Base-by-base conservation (phyloP, 1,139 yeast species). In the Saccharomyces hybrid region DNA sequence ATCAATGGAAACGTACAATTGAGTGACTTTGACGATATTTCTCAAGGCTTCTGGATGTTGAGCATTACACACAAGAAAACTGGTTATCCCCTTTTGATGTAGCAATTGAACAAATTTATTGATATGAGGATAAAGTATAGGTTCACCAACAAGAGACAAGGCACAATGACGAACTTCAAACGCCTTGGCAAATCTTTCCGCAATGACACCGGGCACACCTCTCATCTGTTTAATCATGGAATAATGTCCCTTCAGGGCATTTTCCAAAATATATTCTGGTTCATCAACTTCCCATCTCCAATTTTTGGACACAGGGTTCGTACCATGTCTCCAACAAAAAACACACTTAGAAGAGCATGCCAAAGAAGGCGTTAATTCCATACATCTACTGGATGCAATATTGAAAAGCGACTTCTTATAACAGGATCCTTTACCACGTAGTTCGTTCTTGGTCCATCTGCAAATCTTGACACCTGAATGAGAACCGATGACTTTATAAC, bases 201-300 rank as follows among this genome's bases (percentile, higher is more conserved):
- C 86, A 60, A 86, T 88, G 53, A 91, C 88, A 42, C 97, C 97
- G 0, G 97, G 97, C 48, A 91, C 95, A 57, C 97, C 97, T 68
- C 95, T 78, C 91, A 90, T 82, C 72, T 89, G 96, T 71, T 90
- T 91, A 64, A 90, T 90, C 68, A 90, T 90, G 58, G 87, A 83
- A 70, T 90, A 90, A 69, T 90, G 97, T 3, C 96, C 97, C 61
- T 80, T 83, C 52, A 90, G 73, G 1, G 97, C 97, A 34, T 97
- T 97, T 53, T 86, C 82, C 59, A 90, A 70, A 52, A 90, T 88
- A 58, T 77, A 83, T 63, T 88, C 93, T 0, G 97, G 97, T 25
- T 86, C 84, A 70, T 90, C 97, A 26, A 89, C 86, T 65, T 88
- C 93, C 97, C 97, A 90, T 66, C 97, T 78, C 97, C 97, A 90